These are phyloP conservation scores for Wickerhamiella occidentalis DNA, from an alignment of 805 yeast genomes.

Conservation along the genomic window DNA sequence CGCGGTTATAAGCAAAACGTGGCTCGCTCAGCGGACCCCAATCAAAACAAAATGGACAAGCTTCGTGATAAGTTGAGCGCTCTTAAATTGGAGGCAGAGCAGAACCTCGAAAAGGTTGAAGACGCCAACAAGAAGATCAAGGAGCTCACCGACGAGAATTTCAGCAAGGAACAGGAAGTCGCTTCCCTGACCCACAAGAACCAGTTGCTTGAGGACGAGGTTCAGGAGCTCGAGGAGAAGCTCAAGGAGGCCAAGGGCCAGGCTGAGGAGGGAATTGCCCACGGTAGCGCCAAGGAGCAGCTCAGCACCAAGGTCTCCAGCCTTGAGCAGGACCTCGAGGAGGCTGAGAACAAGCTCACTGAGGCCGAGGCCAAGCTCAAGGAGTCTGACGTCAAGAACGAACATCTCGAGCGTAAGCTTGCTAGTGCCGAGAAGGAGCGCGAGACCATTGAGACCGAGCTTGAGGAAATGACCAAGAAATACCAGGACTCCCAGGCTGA, in stretches of 20 bases:
- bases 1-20: constrained; percentile 9
- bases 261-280: constrained; percentile 82
- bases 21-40: neutral
- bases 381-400: constrained; percentile 91
- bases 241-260: constrained; percentile 59
- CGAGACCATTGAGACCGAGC: constrained; percentile 80
- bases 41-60: constrained; percentile 44
- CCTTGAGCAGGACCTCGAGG: constrained; percentile 85
- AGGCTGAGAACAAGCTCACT: constrained; percentile 78
- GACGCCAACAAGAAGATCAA: constrained; percentile 70
- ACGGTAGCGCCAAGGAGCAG: constrained; percentile 81
- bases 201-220: constrained; percentile 75
- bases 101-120: constrained; percentile 95
- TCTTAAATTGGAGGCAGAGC: constrained; percentile 88
- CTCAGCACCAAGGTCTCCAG: constrained; percentile 78
- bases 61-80: constrained; percentile 27
- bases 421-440: constrained; percentile 84
- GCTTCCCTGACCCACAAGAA: constrained; percentile 87
- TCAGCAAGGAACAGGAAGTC: constrained; percentile 90
- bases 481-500: constrained; percentile 79
- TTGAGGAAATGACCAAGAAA: constrained; percentile 74
- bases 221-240: constrained; percentile 48
- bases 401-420: constrained; percentile 89
- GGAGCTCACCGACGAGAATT: constrained; percentile 80
- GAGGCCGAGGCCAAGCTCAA: constrained; percentile 89